Evolutionary conservation across 106 monocot species (phyloP).

Genomic region (Phalaenopsis aphrodite): DNA sequence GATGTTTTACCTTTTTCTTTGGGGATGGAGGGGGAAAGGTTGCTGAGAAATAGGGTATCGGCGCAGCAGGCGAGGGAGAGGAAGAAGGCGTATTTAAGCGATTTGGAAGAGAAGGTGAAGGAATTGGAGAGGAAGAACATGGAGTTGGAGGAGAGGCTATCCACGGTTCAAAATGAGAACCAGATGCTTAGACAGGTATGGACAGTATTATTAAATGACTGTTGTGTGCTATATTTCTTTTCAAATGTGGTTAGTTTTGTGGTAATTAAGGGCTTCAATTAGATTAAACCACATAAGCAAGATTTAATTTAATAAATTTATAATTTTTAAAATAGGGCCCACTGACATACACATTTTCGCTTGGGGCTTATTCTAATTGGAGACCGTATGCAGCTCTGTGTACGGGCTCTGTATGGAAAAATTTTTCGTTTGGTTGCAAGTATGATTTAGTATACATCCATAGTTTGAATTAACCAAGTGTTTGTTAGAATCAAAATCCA

Average conservation of each 20-base stretch:
- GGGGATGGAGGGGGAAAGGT: slow-evolving; percentile 11
- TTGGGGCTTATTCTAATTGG: too few species aligned
- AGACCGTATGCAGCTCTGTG: not conserved
- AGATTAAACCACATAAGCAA: too few species aligned
- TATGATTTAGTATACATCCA: too few species aligned
- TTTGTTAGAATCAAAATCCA: too few species aligned
- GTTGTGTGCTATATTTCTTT: not conserved
- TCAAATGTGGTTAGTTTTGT: not conserved
- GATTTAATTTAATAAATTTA: too few species aligned
- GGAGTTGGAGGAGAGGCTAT: slow-evolving; percentile 70
- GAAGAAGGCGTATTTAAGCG: slow-evolving; percentile 77
- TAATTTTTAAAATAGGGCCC: too few species aligned
- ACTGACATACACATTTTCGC: too few species aligned
- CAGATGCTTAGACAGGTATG: slow-evolving; percentile 81
- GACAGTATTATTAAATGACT: not conserved
- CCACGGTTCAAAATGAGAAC: slow-evolving; percentile 84
- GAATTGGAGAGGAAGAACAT: slow-evolving; percentile 72
- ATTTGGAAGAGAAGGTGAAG: slow-evolving; percentile 67
- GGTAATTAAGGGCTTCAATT: not conserved
- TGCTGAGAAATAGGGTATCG: slow-evolving; percentile 84
- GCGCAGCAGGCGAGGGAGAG: slow-evolving; percentile 89
- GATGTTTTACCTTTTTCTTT: not conserved
- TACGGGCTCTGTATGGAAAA: too few species aligned
- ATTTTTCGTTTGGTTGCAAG: too few species aligned
- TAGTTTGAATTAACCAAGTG: too few species aligned